Conservation (phyloP, 768 basidiomycete genomes). For the Trametes villosa region DNA sequence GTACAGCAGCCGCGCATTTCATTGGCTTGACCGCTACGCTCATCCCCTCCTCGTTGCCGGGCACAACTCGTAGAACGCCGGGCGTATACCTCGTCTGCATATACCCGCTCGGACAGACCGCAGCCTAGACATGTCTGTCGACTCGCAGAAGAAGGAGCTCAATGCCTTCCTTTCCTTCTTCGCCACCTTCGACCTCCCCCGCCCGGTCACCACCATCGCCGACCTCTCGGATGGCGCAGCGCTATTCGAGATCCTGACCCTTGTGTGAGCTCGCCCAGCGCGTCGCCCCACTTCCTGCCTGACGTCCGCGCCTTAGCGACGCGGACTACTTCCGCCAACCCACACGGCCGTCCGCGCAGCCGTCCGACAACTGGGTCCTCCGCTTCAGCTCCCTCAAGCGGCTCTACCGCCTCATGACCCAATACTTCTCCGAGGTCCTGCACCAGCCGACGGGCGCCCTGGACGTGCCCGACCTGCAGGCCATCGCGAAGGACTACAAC, state of each 20-base stretch:
- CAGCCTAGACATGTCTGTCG: constrained; percentile 29
- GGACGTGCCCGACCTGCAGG: constrained; percentile 87
- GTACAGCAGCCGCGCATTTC: background rate
- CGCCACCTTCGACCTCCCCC: constrained; percentile 67
- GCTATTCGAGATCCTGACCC: constrained; percentile 72
- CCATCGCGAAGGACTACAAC: constrained; percentile 78
- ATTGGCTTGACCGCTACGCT: constrained; percentile 1
- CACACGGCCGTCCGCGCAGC: constrained; percentile 59
- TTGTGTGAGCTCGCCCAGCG: constrained; percentile 60
- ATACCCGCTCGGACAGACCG: constrained; percentile 20
- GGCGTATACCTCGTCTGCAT: constrained; percentile 19
- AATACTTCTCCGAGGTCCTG: constrained; percentile 84
- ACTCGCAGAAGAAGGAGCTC: constrained; percentile 61
- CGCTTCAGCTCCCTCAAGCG: constrained; percentile 84
- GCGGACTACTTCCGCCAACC: constrained; percentile 74
- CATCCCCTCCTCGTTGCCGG: background rate
- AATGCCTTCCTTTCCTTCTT: constrained; percentile 86
- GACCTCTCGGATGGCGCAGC: constrained; percentile 84
- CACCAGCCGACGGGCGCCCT: constrained; percentile 77
- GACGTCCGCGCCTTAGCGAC: constrained; percentile 54
- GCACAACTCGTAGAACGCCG: background rate
- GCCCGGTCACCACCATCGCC: constrained; percentile 61
- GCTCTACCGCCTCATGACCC: constrained; percentile 85
- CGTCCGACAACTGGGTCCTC: constrained; percentile 88
- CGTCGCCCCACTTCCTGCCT: background rate